Evolutionary conservation across 768 basidiomycete species (phyloP).

Genomic region (Infundibulicybe gibba): DNA sequence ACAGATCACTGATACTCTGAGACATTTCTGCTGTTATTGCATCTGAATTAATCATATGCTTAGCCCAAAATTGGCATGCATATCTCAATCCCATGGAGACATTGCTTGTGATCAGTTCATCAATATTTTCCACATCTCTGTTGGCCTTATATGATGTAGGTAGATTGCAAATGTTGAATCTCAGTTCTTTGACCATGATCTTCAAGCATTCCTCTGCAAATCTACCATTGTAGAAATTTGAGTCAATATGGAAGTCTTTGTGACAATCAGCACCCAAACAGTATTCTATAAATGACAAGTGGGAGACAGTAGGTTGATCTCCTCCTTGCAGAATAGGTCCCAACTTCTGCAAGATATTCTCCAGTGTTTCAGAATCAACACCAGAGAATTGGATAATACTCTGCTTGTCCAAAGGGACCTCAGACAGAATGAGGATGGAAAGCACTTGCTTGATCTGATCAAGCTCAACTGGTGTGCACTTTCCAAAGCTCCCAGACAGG

Average conservation of each 20-base stretch:
- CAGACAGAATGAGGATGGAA: no score
- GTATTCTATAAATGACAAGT: background rate
- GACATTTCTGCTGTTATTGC: background rate
- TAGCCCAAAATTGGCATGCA: constrained; percentile 31
- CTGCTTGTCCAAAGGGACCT: no score
- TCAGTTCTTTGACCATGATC: constrained; percentile 25
- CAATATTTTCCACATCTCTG: constrained; percentile 15
- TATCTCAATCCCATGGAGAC: constrained; percentile 29
- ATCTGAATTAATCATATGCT: constrained; percentile 12
- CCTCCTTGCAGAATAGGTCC: no score
- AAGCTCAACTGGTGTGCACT: no score
- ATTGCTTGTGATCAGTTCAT: constrained; percentile 8
- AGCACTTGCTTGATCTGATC: no score
- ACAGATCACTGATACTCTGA: constrained; percentile 1
- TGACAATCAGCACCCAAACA: background rate
- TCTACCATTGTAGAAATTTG: background rate
- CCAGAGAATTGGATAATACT: no score
- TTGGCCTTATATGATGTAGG: constrained; percentile 28
- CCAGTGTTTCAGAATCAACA: no score
- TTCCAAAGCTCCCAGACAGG: no score
- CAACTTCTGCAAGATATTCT: no score
- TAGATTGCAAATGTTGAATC: constrained; percentile 36
- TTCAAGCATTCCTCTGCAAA: constrained; percentile 22
- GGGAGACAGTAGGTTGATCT: background rate
- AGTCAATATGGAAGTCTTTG: no score